Evolutionary conservation across 768 basidiomycete genomes (phyloP).

Genomic region (Glaciozyma martinii): DNA sequence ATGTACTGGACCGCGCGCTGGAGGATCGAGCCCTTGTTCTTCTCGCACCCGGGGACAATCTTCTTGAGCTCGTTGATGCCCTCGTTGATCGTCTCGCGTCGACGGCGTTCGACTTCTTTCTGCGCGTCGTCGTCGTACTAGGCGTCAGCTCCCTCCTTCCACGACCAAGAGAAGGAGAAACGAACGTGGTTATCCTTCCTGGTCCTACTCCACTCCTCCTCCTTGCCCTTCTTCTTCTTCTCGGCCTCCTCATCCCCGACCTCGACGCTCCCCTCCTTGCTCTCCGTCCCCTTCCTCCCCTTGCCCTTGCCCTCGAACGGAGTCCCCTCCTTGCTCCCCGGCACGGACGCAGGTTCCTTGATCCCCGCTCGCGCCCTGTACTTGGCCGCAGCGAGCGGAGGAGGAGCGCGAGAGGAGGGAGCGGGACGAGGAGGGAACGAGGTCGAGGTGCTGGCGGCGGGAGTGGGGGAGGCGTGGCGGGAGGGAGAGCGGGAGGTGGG

Average conservation of each 20-base stretch:
- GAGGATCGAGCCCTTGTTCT: slow-evolving; percentile 71
- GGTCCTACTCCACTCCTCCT: slow-evolving; percentile 67
- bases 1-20: slow-evolving; percentile 84
- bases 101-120: slow-evolving; percentile 97
- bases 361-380: too few species aligned
- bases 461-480: not conserved
- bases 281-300: not conserved
- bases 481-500: not conserved
- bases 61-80: slow-evolving; percentile 50
- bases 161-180: slow-evolving; percentile 7
- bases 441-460: too few species aligned
- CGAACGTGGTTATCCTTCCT: slow-evolving; percentile 73
- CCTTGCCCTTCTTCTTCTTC: not conserved
- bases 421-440: not conserved
- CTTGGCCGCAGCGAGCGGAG: too few species aligned
- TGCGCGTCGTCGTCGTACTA: slow-evolving; percentile 40
- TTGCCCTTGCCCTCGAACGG: not conserved
- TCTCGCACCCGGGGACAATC: not conserved
- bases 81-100: slow-evolving; percentile 91
- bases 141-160: not conserved
- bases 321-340: not conserved
- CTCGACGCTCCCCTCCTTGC: too few species aligned
- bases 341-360: too few species aligned
- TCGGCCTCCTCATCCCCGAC: not conserved
- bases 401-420: not conserved